Evolutionary conservation across 768 basidiomycete genomes (phyloP).

Genomic region (Paxillus rubicundulus): DNA sequence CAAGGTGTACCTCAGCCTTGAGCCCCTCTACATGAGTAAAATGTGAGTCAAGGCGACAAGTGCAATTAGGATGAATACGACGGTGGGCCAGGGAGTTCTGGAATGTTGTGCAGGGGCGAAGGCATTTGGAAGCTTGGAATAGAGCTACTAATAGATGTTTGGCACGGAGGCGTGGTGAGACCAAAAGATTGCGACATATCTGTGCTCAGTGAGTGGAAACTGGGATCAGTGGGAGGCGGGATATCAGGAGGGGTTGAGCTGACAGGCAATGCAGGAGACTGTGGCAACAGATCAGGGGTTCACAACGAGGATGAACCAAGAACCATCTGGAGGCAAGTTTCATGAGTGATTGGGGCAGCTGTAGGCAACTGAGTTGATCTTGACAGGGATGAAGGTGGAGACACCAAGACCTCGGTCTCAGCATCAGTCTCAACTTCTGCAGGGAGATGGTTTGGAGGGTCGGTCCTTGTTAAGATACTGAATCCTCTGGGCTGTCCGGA

Average conservation of each 20-base stretch:
- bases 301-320: slow-evolving; percentile 22
- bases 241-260: slow-evolving; percentile 27
- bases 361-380: slow-evolving; percentile 8
- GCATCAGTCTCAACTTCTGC: slow-evolving; percentile 21
- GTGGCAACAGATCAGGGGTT: slow-evolving; percentile 1
- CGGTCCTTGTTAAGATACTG: slow-evolving; percentile 21
- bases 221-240: slow-evolving; percentile 14
- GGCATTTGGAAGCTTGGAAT: slow-evolving; percentile 57
- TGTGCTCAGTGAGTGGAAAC: neutral
- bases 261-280: slow-evolving; percentile 3
- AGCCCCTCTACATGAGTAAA: too few species aligned
- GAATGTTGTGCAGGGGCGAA: slow-evolving; percentile 58
- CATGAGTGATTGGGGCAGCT: slow-evolving; percentile 6
- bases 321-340: slow-evolving; percentile 14
- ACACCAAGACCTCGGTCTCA: slow-evolving; percentile 29
- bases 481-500: too few species aligned
- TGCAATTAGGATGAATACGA: slow-evolving; percentile 25
- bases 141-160: slow-evolving; percentile 38
- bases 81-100: slow-evolving; percentile 66
- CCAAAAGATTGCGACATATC: slow-evolving; percentile 17
- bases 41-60: too few species aligned
- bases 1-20: too few species aligned
- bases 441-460: slow-evolving; percentile 10
- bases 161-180: slow-evolving; percentile 49
- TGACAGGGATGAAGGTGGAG: slow-evolving; percentile 16